Evolutionary conservation across 2,329 filamentous ascomycete genomes (phyloP), one percentile per base, ranked within the genome.

Genomic region (Calonectria fujianensis): DNA sequence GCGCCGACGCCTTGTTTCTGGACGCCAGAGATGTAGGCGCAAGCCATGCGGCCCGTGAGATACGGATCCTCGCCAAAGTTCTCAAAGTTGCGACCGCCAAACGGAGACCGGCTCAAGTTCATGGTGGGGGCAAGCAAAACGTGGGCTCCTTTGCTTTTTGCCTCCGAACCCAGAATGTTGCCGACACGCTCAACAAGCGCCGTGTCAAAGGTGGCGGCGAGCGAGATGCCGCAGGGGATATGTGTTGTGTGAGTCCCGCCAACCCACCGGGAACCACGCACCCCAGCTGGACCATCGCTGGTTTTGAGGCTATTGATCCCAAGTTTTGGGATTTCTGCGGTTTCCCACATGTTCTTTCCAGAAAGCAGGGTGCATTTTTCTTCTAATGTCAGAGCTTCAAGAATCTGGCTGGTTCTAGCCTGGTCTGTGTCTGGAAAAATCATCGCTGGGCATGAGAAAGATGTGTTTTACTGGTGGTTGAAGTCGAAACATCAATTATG

Each of bases 181-280:
- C 48, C 65, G 11, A 68, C 24, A 9, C 35, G 48, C 18, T 57
- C 48, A 6, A 68, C 35, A 1, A 68, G 65, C 10, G 41, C 24
- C 18, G n/a, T 29, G 7, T 68, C 50, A 27, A 68, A 68, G 9
- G 65, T 68, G 14, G 65, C 65, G n/a, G 65, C 89, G 89, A 1
- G 85, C 85, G 65, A 81, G 84, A 50, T 84, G 87, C 32, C 88
- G 87, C n/a, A 86, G 85, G 27, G 88, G 87, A 32, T 85, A 87
- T 4, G 83, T 80, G 50, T 81, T 82, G 39, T 72, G 83, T 18
- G 82, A 83, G 52, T 90, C 85, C 75, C 66, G 8, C 45, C 66
- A 48, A 59, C 52, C 66, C 66, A 69, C n/a, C 32, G 32, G 24
- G 66, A 45, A 50, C 67, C 67, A 8, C 67, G 67, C 7, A 61